These are phyloP conservation scores for Gynostemma pentaphyllum DNA, from an alignment of 306 rosid species.

Conservation along the genomic window DNA sequence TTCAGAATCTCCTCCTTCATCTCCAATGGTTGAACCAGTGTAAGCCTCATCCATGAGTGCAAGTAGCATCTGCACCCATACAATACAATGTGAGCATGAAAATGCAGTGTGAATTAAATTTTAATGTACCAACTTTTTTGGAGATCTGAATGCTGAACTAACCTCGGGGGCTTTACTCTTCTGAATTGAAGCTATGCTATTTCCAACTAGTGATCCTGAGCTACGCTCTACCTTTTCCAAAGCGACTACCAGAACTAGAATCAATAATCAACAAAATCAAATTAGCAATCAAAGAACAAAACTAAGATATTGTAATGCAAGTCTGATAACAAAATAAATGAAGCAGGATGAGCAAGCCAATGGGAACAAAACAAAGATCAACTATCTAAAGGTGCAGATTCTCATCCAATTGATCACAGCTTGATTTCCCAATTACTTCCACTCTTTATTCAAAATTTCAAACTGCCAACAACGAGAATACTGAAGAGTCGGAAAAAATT, in stretches of 20 bases:
- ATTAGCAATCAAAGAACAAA: neutral
- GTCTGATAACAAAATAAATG: neutral
- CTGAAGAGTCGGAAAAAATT: too few species aligned
- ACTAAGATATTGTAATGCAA: neutral
- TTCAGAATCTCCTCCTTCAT: conserved; percentile 89
- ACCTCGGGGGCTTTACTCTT: conserved; percentile 96
- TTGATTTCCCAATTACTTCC: too few species aligned
- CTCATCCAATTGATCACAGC: too few species aligned
- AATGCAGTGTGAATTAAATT: conserved; percentile 11
- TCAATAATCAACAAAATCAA: conserved; percentile 11
- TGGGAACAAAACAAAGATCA: neutral
- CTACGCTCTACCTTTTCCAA: conserved; percentile 80
- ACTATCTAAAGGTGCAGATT: too few species aligned
- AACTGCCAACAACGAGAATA: too few species aligned
- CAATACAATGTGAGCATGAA: conserved; percentile 9
- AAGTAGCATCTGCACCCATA: conserved; percentile 67
- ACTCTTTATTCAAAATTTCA: too few species aligned
- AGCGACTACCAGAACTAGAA: conserved; percentile 76
- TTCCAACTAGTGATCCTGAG: conserved; percentile 82
- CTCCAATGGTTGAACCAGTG: conserved; percentile 90
- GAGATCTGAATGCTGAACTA: conserved; percentile 2
- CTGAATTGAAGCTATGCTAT: conserved; percentile 84
- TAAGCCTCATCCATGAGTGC: conserved; percentile 99
- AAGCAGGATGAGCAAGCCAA: neutral
- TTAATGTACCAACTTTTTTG: neutral